phyloP scores from a whole-genome alignment of 768 basidiomycete species.

The Scleroderma citrinum region DNA sequence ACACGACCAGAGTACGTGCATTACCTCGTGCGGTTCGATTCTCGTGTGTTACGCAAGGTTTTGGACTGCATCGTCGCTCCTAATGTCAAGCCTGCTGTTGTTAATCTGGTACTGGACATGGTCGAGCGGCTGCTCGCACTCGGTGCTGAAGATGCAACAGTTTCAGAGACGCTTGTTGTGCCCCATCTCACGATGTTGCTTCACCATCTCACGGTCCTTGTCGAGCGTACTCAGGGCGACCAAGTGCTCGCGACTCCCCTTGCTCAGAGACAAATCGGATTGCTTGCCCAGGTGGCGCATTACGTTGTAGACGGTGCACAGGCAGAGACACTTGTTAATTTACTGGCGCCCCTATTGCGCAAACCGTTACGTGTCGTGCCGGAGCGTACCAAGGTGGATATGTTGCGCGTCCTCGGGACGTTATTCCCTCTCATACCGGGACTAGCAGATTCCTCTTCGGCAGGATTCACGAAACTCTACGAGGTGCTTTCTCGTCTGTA shows the following conservation, averaged over 20 bases:
- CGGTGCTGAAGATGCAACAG: slow-evolving; percentile 43
- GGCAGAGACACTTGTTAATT: slow-evolving; percentile 60
- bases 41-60: slow-evolving; percentile 63
- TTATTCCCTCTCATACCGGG: slow-evolving; percentile 64
- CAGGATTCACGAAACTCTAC: slow-evolving; percentile 48
- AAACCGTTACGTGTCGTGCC: slow-evolving; percentile 69
- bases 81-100: slow-evolving; percentile 82
- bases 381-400: slow-evolving; percentile 81
- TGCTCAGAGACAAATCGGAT: slow-evolving; percentile 73
- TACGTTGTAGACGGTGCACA: slow-evolving; percentile 66
- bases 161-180: slow-evolving; percentile 51
- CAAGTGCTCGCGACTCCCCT: slow-evolving; percentile 53
- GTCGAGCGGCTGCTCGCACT: slow-evolving; percentile 62
- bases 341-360: slow-evolving; percentile 77
- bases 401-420: slow-evolving; percentile 65
- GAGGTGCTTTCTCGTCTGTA: slow-evolving; percentile 72
- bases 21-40: slow-evolving; percentile 68
- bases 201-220: slow-evolving; percentile 59
- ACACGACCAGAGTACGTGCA: slow-evolving; percentile 46
- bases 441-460: slow-evolving; percentile 40
- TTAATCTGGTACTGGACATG: slow-evolving; percentile 79
- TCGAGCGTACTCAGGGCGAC: slow-evolving; percentile 54
- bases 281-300: slow-evolving; percentile 75
- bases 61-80: slow-evolving; percentile 77
- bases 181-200: slow-evolving; percentile 72